Evolutionary conservation across 495 filamentous ascomycete species (phyloP), one percentile per base, ranked within the genome.

Genomic region (Parachaetomium inaequale): DNA sequence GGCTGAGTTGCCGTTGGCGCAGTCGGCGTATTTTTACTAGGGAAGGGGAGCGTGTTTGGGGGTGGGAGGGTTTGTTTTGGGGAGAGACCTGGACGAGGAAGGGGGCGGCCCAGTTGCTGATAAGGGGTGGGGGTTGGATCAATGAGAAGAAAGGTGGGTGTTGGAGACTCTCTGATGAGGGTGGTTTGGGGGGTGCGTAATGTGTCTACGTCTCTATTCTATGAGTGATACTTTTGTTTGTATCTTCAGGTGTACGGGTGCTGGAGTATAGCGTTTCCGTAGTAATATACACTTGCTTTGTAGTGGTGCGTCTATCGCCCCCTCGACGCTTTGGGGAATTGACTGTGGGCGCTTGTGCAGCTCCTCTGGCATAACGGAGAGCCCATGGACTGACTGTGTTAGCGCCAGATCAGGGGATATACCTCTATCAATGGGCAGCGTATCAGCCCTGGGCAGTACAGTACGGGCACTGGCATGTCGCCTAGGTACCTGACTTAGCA

Each of bases 21-120:
- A 97, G 83, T 76, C 70, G 17, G 93, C 83, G 67, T 97, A 86
- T 76, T 82, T 93, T 61, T 96, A 89, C 71, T 94, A n/a, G n/a
- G n/a, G n/a, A n/a, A n/a, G n/a, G n/a, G n/a, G 75, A 66, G 29
- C n/a, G 2, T 43, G 14, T 17, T 52, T 32, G 36, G 21, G 11
- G 25, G 29, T 25, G 12, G 8, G 40, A 3, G 2, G 17, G 29
- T 49, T 5, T 47, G 28, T 32, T 29, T 47, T 21, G 19, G n/a
- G 42, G 23, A 17, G 38, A 17, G 14, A n/a, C n/a, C n/a, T n/a
- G n/a, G n/a, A n/a, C n/a, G n/a, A n/a, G n/a, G n/a, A n/a, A n/a
- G n/a, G n/a, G n/a, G n/a, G n/a, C n/a, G n/a, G n/a, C n/a, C n/a
- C n/a, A n/a, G 17, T 43, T 43, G 40, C 6, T 31, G 42, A 7